A percentile compares a stretch with the other conserved stretches of the same genome.
Conservation (phyloP, 2,329 filamentous ascomycete species). For the Pseudopithomyces chartarum region DNA sequence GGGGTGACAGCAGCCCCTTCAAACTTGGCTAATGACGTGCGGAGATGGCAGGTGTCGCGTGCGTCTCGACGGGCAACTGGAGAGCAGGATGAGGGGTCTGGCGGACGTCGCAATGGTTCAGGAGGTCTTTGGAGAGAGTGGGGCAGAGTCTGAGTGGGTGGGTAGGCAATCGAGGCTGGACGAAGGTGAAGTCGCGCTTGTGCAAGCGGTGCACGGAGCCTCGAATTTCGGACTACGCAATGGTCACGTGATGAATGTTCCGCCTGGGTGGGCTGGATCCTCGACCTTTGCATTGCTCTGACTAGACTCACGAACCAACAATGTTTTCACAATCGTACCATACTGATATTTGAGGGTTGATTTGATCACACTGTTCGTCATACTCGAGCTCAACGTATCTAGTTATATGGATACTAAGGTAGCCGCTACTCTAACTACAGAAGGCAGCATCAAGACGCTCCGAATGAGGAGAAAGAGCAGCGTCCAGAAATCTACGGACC, state of each 20-base stretch:
- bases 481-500: neutral
- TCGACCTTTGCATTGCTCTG: no score
- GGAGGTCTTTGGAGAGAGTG: slow-evolving; percentile 17
- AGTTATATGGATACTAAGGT: no score
- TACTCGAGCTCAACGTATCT: neutral
- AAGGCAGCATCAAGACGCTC: neutral
- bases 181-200: slow-evolving; percentile 4
- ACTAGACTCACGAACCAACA: no score
- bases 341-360: no score
- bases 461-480: slow-evolving; percentile 1
- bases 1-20: slow-evolving; percentile 42
- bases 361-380: no score
- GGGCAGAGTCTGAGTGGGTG: slow-evolving; percentile 24
- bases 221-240: slow-evolving; percentile 7
- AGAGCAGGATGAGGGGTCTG: slow-evolving; percentile 1
- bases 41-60: slow-evolving; percentile 13
- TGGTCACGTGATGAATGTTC: neutral
- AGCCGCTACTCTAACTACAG: no score
- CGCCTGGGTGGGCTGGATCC: no score
- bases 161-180: slow-evolving; percentile 24
- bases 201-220: slow-evolving; percentile 9
- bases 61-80: slow-evolving; percentile 9
- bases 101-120: slow-evolving; percentile 17
- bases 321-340: no score
- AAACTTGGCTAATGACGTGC: slow-evolving; percentile 47